These are phyloP conservation scores for Aegilops tauschii DNA, from an alignment of 176 grass and related monocot genomes.

Conservation along the genomic window DNA sequence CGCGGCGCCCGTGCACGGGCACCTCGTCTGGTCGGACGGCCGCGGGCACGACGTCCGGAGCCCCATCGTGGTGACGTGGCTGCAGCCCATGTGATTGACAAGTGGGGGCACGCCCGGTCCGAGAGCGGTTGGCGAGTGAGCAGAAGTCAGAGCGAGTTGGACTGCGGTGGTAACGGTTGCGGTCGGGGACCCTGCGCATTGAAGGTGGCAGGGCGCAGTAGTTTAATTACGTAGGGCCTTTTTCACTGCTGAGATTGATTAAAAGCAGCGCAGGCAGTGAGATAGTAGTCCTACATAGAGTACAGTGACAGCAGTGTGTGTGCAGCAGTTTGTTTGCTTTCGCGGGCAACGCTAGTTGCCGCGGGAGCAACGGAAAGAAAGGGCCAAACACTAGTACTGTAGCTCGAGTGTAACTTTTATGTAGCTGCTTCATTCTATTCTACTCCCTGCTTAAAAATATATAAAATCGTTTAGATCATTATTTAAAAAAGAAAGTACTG, in stretches of 20 bases:
- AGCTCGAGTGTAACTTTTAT: neutral
- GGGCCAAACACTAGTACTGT: neutral
- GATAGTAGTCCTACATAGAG: neutral
- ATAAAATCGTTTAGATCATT: too few species aligned
- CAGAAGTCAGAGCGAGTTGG: conserved; percentile 27
- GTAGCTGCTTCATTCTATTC: too few species aligned
- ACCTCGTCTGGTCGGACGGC: conserved; percentile 83
- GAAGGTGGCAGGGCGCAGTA: neutral
- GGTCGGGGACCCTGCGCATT: neutral
- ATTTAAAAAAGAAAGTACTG: too few species aligned
- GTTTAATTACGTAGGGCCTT: conserved; percentile 28
- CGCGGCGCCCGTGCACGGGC: conserved; percentile 41
- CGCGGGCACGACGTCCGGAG: conserved; percentile 72
- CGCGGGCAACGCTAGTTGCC: conserved; percentile 14
- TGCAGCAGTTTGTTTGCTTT: conserved; percentile 5
- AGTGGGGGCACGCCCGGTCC: neutral
- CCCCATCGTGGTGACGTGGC: conserved; percentile 80
- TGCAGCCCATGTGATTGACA: conserved; percentile 54
- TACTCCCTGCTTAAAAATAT: too few species aligned
- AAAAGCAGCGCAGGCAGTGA: neutral
- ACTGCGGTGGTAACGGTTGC: conserved; percentile 34
- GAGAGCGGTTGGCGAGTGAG: neutral
- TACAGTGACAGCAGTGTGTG: conserved; percentile 21
- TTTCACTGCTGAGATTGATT: conserved; percentile 3
- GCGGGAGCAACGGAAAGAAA: conserved; percentile 15